Base-by-base conservation (phyloP, 164 flowering plant genomes). In the Houttuynia cordata region DNA sequence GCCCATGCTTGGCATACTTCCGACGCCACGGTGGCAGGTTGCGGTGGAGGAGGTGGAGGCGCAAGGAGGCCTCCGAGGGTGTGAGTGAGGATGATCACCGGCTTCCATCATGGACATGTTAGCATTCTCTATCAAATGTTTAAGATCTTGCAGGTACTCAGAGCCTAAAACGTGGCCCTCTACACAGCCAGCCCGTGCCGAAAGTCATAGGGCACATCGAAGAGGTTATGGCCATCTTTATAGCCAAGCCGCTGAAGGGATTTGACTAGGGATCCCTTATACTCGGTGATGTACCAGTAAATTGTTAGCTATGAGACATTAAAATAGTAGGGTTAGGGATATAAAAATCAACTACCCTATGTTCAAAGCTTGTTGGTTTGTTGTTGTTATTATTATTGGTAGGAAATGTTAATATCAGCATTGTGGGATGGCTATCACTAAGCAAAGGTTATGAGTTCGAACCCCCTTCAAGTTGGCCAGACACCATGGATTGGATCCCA, bases 201-300 rank as follows among this genome's bases (percentile, higher is more conserved):
- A 57, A 88, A 93, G 66, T 90, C 96, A 42, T 93, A 90, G 0
- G 99, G 99, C 4, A 97, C 97, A 30, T 96, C 97, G 34, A 82
- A 88, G 99, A 96, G 39, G 59, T 74, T 86, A 42, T 79, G n/a
- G 0, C 82, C 84, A 22, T 80, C 79, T 1, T 55, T 62, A 58
- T 93, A 93, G 25, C 95, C 96, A 0, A 77, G 55, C 65, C 67
- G 42, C 58, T 84, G 80, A 6, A 93, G 69, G 0, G 95, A 73
- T 12, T 77, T 58, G 51, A 93, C 88, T 1, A 90, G 70, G 10
- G 85, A 70, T 41, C 79, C 83, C 99, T 88, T 86, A 77, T 90
- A 90, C 10, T 68, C 51, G 20, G 92, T 78, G 18, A 79, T 67
- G 13, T 71, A 70, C 81, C 98, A 89, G 83, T 10, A 17, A 51